Percentiles rank a stretch among this genome's conserved stretches.
These are phyloP conservation scores for Tetrahymena malaccensis DNA, from an alignment of 73 alveolate species.

Conservation along the genomic window DNA sequence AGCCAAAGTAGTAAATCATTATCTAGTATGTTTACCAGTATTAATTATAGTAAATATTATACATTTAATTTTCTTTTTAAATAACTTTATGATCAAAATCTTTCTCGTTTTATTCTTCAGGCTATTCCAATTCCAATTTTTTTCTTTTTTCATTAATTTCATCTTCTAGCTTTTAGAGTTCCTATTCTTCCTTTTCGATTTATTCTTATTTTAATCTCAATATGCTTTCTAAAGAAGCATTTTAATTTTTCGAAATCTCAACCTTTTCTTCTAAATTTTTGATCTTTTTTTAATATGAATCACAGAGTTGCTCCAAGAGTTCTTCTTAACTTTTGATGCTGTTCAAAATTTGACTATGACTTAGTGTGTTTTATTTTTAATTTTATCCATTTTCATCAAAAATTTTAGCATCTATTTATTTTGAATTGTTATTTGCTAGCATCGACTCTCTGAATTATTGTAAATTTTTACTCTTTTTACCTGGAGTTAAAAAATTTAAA, in stretches of 20 bases:
- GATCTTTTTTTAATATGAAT: not conserved
- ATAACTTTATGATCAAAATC: not conserved
- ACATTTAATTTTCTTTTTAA: not conserved
- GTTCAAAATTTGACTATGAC: not conserved
- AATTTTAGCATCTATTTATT: not conserved
- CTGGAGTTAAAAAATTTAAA: not conserved
- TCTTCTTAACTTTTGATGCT: not conserved
- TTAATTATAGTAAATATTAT: not conserved
- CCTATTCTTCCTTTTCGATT: not conserved
- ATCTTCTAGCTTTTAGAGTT: not conserved
- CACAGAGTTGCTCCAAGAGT: not conserved
- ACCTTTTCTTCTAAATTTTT: not conserved
- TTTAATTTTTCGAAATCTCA: not conserved
- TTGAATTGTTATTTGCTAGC: not conserved
- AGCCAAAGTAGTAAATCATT: not conserved
- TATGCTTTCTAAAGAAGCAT: not conserved
- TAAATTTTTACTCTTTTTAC: not conserved
- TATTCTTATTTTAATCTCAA: not conserved
- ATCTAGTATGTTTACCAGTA: not conserved
- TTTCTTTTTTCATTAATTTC: not conserved
- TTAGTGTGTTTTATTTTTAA: not conserved
- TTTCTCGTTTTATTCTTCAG: not conserved
- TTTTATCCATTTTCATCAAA: not conserved
- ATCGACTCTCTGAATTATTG: not conserved
- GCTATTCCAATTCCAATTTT: not conserved